These are phyloP conservation scores for Serendipita sp. DNA, from an alignment of 768 basidiomycete genomes.

Conservation along the genomic window DNA sequence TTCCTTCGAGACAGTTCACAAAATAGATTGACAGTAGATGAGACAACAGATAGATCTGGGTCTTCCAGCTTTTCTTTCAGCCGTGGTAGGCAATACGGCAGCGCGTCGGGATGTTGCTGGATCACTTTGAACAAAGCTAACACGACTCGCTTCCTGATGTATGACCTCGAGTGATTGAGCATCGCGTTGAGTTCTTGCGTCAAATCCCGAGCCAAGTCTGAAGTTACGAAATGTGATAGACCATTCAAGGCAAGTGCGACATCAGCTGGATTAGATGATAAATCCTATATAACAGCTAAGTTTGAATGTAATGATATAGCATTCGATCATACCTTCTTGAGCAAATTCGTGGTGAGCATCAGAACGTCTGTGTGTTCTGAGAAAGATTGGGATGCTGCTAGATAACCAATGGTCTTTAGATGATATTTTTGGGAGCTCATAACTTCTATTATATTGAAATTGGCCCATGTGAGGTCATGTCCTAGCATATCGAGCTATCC, in stretches of 20 bases:
- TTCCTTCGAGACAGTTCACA: conserved; percentile 77
- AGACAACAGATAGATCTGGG: conserved; percentile 68
- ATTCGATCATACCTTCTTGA: conserved; percentile 58
- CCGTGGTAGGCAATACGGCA: conserved; percentile 45
- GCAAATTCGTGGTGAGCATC: conserved; percentile 87
- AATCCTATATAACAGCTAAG: conserved; percentile 35
- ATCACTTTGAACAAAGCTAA: conserved; percentile 68
- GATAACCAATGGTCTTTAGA: conserved; percentile 89
- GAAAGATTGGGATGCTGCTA: conserved; percentile 85
- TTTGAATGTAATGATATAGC: not conserved
- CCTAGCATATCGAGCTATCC: conserved; percentile 93
- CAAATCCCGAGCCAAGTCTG: conserved; percentile 83
- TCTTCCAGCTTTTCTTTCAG: conserved; percentile 73
- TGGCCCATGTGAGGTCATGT: conserved; percentile 88
- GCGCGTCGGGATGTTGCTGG: conserved; percentile 66
- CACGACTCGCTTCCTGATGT: conserved; percentile 82
- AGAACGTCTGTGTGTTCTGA: conserved; percentile 89
- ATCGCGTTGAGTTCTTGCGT: conserved; percentile 69
- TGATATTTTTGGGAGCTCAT: conserved; percentile 90
- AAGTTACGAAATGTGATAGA: conserved; percentile 67
- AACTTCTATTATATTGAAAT: conserved; percentile 93
- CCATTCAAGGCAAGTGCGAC: conserved; percentile 64
- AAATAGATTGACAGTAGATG: conserved; percentile 83
- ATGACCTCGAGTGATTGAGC: conserved; percentile 75
- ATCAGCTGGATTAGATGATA: conserved; percentile 60